Evolutionary conservation across 805 yeast genomes (phyloP), one percentile per base, ranked within the genome.

Genomic region (Metschnikowia vanudenii): DNA sequence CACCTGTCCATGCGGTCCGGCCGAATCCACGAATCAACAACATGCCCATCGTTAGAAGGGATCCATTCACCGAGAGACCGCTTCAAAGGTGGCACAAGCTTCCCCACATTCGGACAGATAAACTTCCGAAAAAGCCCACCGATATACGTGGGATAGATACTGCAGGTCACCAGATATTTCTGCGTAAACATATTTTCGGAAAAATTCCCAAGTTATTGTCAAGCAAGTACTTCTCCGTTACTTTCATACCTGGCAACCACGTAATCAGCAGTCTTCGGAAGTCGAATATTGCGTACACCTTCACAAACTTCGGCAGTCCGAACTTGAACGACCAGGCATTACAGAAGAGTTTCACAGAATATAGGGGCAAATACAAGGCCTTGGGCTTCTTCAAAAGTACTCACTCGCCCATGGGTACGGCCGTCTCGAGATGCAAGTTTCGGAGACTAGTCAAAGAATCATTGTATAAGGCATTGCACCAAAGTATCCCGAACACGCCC

Each of bases 121-220:
- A 24, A 12, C 60, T 66, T 24, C 74, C 75, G 5, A 48, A 31
- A 14, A 26, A 28, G 3, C 61, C 65, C 8, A 61, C 64, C 1
- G 75, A 71, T 36, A 71, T 71, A 24, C 59, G 54, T 28, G 76
- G 76, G 2, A 53, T 70, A 8, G 70, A 65, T 44, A 42, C 55
- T 3, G 49, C 52, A 0, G 66, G 55, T 1, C 62, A 57, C 46
- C 17, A 24, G 14, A 46, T 52, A 37, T 34, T 53, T 19, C 46
- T 51, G 20, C 39, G 46, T n/a, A 36, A 39, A 30, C 41, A 31
- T 10, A 8, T 53, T 10, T 39, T 39, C 31, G 50, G 49, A 17
- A 41, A 50, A 13, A 20, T 55, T 26, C 64, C 65, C 10, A 39
- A 49, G 14, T 33, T 63, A 32, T 12, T 55, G 43, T 34, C 39